Base-by-base conservation (phyloP, 352 stramenopile genomes). In the Phytophthora pseudosyringae region DNA sequence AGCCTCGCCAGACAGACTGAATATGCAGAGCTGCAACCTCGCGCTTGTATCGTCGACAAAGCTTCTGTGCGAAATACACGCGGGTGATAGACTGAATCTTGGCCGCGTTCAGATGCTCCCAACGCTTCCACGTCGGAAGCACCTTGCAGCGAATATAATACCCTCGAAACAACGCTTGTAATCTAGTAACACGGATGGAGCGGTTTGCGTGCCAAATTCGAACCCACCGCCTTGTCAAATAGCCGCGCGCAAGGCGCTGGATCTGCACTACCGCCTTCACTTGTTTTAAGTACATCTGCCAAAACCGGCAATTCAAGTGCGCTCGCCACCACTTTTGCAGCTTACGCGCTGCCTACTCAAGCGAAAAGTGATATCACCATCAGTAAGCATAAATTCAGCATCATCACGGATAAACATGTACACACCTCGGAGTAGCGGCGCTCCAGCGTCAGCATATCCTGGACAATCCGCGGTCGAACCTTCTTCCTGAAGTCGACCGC, bases 391-490 rank as follows among this genome's bases (percentile, higher is more conserved):
- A 21, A 16, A 52, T 32, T 47, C 2, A 36, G 25, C 33, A 5
- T 4, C 46, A 54, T 13, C 26, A 16, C 7, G 41, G 15, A 38
- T 35, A 39, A 36, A 18, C 3, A 7, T 41, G n/a, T 0, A 31
- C 26, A 15, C 39, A 88, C 82, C 59, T 59, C 51, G 40, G 72
- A 56, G 15, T 90, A 90, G 12, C 67, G 72, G 4, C 76, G 71
- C 60, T 94, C 86, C 10, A 93, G 50, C 9, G 77, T 32, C 26
- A 94, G 65, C 81, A 94, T 85, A 52, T 94, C 86, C 28, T 91
- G 69, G 5, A 93, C 77, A 46, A 94, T 81, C 3, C 75, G 78
- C 6, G 85, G 85, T 11, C 69, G 74, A 26, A 52, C 18, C 53
- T 80, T 85, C 49, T 83, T 81, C 51, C 79, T 93, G 33, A 11